These are phyloP conservation scores for Candida jianshihensis DNA, from an alignment of 805 yeast genomes.

Conservation along the genomic window DNA sequence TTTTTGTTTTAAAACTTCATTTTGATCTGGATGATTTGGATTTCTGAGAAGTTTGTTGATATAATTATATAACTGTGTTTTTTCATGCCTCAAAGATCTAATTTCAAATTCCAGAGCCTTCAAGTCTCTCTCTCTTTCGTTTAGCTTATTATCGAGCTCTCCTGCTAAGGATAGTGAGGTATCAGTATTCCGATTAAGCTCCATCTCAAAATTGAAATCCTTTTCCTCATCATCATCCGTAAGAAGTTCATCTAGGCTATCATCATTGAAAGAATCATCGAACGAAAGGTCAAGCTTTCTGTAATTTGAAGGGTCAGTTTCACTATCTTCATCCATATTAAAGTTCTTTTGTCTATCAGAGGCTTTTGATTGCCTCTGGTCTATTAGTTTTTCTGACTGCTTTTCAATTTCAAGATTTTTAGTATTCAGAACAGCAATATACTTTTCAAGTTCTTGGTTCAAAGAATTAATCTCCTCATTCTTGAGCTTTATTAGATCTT, in stretches of 20 bases:
- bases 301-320: no score
- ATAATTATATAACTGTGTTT: slow-evolving; percentile 18
- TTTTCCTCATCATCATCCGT: neutral
- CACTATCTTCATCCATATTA: no score
- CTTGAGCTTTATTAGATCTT: slow-evolving; percentile 2
- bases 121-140: slow-evolving; percentile 7
- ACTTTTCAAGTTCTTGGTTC: slow-evolving; percentile 10
- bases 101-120: slow-evolving; percentile 14
- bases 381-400: no score
- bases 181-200: neutral
- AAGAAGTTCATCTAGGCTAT: neutral
- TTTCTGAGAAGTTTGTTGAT: slow-evolving; percentile 19
- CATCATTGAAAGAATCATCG: slow-evolving; percentile 2
- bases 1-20: slow-evolving; percentile 19
- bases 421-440: slow-evolving; percentile 5
- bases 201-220: neutral
- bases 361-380: no score
- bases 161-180: slow-evolving; percentile 2
- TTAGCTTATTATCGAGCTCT: slow-evolving; percentile 8
- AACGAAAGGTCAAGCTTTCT: neutral
- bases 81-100: slow-evolving; percentile 18
- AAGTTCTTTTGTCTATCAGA: no score
- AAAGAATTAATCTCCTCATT: slow-evolving; percentile 12
- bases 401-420: slow-evolving; percentile 2
- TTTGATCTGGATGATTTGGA: slow-evolving; percentile 11